phyloP scores from a whole-genome alignment of 164 flowering plant genomes.

The Echeveria elegans region DNA sequence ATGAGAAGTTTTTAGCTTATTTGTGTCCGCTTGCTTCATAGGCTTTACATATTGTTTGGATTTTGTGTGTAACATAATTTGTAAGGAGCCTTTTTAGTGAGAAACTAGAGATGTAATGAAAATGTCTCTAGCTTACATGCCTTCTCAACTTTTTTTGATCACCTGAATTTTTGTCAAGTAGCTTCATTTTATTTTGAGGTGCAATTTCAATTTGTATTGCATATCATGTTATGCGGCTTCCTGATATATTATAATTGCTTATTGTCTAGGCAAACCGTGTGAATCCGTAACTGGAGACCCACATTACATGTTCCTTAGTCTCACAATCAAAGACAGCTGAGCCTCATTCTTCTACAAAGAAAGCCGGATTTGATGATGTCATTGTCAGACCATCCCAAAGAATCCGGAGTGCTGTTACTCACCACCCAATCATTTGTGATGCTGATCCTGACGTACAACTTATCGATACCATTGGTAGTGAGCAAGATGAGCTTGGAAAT shows the following conservation, averaged over 20 bases:
- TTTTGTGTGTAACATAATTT: no score
- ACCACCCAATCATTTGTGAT: neutral
- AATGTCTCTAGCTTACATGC: no score
- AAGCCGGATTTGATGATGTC: neutral
- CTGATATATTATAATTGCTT: neutral
- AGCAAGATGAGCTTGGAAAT: neutral
- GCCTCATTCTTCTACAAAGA: neutral
- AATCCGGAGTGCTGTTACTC: neutral
- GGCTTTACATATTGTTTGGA: no score
- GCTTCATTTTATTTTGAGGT: neutral
- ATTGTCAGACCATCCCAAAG: neutral
- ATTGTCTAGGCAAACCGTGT: neutral
- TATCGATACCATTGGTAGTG: neutral
- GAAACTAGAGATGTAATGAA: no score
- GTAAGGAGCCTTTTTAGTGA: no score
- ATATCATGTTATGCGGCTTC: neutral
- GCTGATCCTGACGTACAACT: neutral
- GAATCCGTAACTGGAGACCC: neutral
- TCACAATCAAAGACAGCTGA: neutral
- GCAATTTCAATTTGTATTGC: neutral
- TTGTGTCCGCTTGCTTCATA: no score
- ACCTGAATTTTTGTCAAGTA: no score
- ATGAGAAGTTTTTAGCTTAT: no score
- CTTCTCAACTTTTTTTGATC: no score
- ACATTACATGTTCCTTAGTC: neutral